Evolutionary conservation across 73 alveolate genomes (phyloP), one percentile per base, ranked within the genome.

Genomic region (Symbiodinium natans): DNA sequence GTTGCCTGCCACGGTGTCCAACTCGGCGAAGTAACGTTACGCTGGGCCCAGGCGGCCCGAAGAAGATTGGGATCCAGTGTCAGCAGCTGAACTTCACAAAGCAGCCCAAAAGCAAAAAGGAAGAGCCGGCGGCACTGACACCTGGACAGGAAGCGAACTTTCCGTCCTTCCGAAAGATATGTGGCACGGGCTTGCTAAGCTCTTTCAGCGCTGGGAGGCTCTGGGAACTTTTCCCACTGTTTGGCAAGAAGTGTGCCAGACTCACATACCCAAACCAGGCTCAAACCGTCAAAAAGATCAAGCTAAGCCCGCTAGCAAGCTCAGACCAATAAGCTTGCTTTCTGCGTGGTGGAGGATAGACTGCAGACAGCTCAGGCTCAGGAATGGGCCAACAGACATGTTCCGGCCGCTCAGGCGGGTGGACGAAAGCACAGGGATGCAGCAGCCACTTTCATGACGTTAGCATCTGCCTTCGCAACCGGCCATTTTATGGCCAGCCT

Each of bases 141-240:
- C 80, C 2, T 84, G 93, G 93, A 10, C 77, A 5, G 93, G 93
- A 2, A n/a, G 36, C 52, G 93, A 42, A 36, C 19, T 84, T 11
- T 41, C 82, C 17, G 2, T 1, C 43, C 43, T 21, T 5, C 75
- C 93, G 15, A 8, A 6, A 9, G 15, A 56, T 0, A 84, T 42
- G 93, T 84, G 93, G 93, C 77, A 42, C 80, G 82, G 43, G 15
- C 21, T 84, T 11, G 3, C 52, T 21, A 27, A 25, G 29, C 36
- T 1, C 7, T 38, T 82, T 10, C 10, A 4, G 21, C 41, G 29
- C 38, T 82, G 56, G 36, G 89, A 82, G 40, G 31, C 17, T 23
- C 63, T 82, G 0, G 63, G 36, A 34, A 8, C 40, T 13, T 36
- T 82, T 10, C 89, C 89, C 0, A 19, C 8, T 5, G 63, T 31